Evolutionary conservation across 805 yeast species (phyloP), one percentile per base, ranked within the genome.

Genomic region (Yarrowia sp.): DNA sequence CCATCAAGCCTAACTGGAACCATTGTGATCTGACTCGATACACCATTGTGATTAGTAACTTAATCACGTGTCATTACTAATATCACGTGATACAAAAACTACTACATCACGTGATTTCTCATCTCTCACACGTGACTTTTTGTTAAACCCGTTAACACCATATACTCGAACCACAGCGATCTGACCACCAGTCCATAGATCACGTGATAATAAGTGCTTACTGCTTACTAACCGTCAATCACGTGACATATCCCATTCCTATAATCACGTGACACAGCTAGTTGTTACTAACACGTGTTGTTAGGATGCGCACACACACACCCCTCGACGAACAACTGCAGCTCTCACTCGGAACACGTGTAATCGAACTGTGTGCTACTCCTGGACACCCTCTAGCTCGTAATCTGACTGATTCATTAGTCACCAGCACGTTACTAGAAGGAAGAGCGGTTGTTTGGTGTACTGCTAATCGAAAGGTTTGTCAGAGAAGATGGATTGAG

Each of bases 321-420:
- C 61, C 61, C 4, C 45, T 55, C 38, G 61, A 55, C 31, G 43
- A 55, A 7, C 61, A 55, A 22, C 38, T 55, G 35, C 31, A 55
- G 31, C 28, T 55, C 13, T n/a, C 17, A 10, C 60, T 38, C 8
- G 61, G 61, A 7, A 28, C 61, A 2, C 61, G 47, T 1, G 47
- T 55, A 4, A 41, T 55, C 8, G 61, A 55, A 18, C 36, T 55
- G 11, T 55, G 61, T 41, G 39, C 61, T 22, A 55, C 18, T 41
- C 61, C 61, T 2, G 61, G 61, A 2, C 61, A 55, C 31, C 39
- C 61, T 31, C 61, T 55, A 11, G 45, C 61, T 5, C 61, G 47
- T 3, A 55, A 17, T 38, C 17, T 55, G 8, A 38, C 39, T 8
- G 61, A 55, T 31, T 55, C 61, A 22, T 31, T 55, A 2, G 61